A percentile compares a stretch with the other conserved stretches of the same genome.
Conservation (phyloP, 1,284 basidiomycete species). For the Vanrija pseudolonga region DNA sequence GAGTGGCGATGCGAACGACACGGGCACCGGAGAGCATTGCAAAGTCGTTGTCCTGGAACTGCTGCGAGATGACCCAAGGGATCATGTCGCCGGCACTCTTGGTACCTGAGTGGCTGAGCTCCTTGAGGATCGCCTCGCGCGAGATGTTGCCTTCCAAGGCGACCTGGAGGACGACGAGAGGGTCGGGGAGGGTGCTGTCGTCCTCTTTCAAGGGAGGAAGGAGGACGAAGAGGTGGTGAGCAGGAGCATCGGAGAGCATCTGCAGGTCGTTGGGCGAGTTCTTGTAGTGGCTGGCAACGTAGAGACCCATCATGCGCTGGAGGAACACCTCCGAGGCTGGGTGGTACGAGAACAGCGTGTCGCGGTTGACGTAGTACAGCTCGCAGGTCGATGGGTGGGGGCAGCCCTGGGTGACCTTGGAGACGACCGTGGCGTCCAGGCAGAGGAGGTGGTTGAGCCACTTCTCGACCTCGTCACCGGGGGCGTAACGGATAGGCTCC, state of each 20-base stretch:
- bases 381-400: conserved; percentile 93
- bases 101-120: conserved; percentile 58
- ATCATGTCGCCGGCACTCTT: conserved; percentile 85
- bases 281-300: conserved; percentile 97
- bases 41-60: conserved; percentile 94
- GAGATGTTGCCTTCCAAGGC: conserved; percentile 94
- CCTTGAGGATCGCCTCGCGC: conserved; percentile 79
- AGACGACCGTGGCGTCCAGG: conserved; percentile 79
- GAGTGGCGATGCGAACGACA: conserved; percentile 91
- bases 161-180: conserved; percentile 91
- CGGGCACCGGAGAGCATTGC: conserved; percentile 86
- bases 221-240: conserved; percentile 93
- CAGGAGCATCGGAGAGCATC: conserved; percentile 92
- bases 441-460: conserved; percentile 93
- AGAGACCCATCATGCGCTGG: conserved; percentile 97
- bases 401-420: conserved; percentile 66
- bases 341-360: conserved; percentile 96
- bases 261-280: conserved; percentile 99
- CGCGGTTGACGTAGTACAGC: conserved; percentile 91
- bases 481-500: conserved; percentile 88
- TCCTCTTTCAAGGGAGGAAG: conserved; percentile 86
- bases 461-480: conserved; percentile 84
- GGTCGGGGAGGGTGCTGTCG: conserved; percentile 80
- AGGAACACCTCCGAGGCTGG: conserved; percentile 95
- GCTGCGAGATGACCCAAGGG: conserved; percentile 89